Conservation (phyloP, 2,329 filamentous ascomycete genomes). For the Cytospora leucostoma region DNA sequence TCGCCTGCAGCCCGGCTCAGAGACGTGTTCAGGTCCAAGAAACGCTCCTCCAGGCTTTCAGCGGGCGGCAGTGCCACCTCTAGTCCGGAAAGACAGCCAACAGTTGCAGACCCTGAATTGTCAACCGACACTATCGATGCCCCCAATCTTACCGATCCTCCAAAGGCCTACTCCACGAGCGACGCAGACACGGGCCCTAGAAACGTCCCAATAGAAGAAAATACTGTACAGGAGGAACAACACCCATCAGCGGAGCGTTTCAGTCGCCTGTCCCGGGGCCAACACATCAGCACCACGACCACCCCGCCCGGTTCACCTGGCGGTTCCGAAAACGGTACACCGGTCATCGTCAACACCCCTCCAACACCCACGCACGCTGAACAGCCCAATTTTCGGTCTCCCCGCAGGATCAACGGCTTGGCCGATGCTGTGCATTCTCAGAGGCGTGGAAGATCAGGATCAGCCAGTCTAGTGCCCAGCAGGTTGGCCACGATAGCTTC, state of each 20-base stretch:
- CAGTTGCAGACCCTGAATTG: conserved; percentile 20
- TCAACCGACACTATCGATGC: conserved; percentile 17
- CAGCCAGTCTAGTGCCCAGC: conserved; percentile 67
- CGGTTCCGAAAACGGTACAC: conserved; percentile 45
- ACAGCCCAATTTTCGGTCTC: conserved; percentile 31
- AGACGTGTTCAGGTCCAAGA: conserved; percentile 67
- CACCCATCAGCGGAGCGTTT: conserved; percentile 30
- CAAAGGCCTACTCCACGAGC: conserved; percentile 8
- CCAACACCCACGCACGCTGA: conserved; percentile 60
- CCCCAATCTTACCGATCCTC: conserved; percentile 21
- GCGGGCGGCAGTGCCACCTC: conserved; percentile 48
- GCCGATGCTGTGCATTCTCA: conserved; percentile 69
- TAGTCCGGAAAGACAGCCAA: conserved; percentile 37
- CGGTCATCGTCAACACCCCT: conserved; percentile 65
- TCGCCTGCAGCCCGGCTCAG: conserved; percentile 73
- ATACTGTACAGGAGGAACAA: conserved; percentile 26
- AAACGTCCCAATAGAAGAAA: conserved; percentile 26
- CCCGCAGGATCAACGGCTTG: conserved; percentile 30
- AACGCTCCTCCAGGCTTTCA: conserved; percentile 36
- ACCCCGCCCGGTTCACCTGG: conserved; percentile 52
- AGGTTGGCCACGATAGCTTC: conserved; percentile 79
- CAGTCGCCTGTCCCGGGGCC: conserved; percentile 36
- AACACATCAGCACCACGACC: conserved; percentile 37
- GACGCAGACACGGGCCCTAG: conserved; percentile 13
- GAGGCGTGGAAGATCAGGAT: conserved; percentile 55